These are phyloP conservation scores for Raffaelea albimanens DNA, from an alignment of 2,329 filamentous ascomycete species.

Conservation along the genomic window DNA sequence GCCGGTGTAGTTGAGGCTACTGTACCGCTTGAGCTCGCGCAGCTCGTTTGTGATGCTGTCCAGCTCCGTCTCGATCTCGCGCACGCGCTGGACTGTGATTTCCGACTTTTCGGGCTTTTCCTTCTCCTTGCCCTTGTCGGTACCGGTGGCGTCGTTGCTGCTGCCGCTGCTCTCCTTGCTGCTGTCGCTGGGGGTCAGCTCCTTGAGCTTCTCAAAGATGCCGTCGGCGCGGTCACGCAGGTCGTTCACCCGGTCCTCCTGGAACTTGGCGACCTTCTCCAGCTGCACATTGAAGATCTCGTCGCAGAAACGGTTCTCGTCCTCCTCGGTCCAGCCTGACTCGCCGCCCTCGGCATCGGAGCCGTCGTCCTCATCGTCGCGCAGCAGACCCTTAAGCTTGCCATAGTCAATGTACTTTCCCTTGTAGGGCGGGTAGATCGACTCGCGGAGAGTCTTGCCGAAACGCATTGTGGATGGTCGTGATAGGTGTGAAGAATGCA, in stretches of 20 bases:
- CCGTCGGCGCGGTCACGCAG: constrained; percentile 45
- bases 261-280: constrained; percentile 89
- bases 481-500: background rate
- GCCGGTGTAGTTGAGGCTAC: constrained; percentile 92
- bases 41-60: constrained; percentile 84
- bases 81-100: constrained; percentile 44
- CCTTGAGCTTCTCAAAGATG: constrained; percentile 62
- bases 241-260: constrained; percentile 61
- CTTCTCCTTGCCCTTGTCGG: constrained; percentile 16
- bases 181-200: constrained; percentile 59
- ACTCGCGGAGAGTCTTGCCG: constrained; percentile 74
- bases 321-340: constrained; percentile 72
- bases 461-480: constrained; percentile 62
- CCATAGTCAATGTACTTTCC: constrained; percentile 92
- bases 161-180: constrained; percentile 34
- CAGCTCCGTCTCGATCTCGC: constrained; percentile 68
- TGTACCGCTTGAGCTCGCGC: constrained; percentile 89
- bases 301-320: constrained; percentile 89
- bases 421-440: constrained; percentile 80
- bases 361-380: constrained; percentile 58
- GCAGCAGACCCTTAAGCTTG: constrained; percentile 82
- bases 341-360: constrained; percentile 40
- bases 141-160: background rate
- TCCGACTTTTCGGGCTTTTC: constrained; percentile 31
- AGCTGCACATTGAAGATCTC: constrained; percentile 91